phyloP scores from a whole-genome alignment of 768 basidiomycete species.

The Rhodotorula sphaerocarpa region DNA sequence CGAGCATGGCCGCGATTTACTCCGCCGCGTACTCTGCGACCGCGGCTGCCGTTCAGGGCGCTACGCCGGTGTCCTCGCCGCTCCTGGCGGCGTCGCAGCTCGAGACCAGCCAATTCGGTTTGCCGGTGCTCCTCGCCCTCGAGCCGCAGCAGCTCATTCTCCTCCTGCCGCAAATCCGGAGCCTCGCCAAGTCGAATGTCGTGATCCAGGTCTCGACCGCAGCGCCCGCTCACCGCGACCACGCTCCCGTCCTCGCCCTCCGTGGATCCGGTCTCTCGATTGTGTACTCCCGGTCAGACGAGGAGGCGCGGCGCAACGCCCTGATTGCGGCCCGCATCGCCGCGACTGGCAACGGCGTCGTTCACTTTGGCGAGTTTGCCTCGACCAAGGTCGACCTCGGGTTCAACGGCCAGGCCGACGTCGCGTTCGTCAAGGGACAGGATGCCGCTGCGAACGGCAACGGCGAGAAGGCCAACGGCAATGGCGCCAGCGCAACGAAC shows the following conservation, averaged over 20 bases:
- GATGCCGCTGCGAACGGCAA: neutral
- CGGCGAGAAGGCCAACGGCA: conserved; percentile 2
- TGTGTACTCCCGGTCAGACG: conserved; percentile 63
- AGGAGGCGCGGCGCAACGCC: conserved; percentile 83
- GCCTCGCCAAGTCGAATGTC: conserved; percentile 58
- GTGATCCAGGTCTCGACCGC: conserved; percentile 63
- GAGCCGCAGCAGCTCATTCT: conserved; percentile 21
- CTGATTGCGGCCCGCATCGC: conserved; percentile 77
- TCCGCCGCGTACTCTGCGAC: conserved; percentile 7
- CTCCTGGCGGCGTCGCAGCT: conserved; percentile 15
- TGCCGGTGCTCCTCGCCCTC: conserved; percentile 21
- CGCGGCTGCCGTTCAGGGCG: conserved; percentile 3
- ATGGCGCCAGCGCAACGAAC: conserved; percentile 40
- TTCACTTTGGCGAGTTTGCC: conserved; percentile 62
- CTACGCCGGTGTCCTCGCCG: conserved; percentile 21
- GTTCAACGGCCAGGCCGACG: conserved; percentile 10
- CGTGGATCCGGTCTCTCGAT: conserved; percentile 73
- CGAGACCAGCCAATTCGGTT: neutral
- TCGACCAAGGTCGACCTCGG: conserved; percentile 35
- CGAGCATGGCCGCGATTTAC: conserved; percentile 17
- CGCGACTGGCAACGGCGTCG: conserved; percentile 59
- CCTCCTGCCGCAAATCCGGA: conserved; percentile 41
- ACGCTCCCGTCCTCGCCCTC: conserved; percentile 67
- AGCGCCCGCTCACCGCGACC: conserved; percentile 48
- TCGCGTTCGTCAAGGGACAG: conserved; percentile 17